phyloP scores from a whole-genome alignment of 345 rosid species.

The Kandelia obovata region DNA sequence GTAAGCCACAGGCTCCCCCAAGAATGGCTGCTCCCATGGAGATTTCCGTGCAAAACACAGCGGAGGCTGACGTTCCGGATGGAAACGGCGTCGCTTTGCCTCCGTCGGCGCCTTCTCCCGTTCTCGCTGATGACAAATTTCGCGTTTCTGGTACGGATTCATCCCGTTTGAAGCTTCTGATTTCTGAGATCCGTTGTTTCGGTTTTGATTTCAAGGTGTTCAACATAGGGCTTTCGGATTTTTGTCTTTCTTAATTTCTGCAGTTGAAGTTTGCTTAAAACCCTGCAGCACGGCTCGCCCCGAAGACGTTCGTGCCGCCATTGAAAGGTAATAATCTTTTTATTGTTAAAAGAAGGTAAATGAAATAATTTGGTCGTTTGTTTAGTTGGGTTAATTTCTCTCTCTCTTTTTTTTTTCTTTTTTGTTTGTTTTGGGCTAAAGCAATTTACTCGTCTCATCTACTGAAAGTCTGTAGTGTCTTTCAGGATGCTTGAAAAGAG shows the following conservation, averaged over 20 bases:
- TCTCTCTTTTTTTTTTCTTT: too few species aligned
- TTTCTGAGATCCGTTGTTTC: background rate
- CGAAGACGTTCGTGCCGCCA: slow-evolving; percentile 61
- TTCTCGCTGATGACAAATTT: slow-evolving; percentile 38
- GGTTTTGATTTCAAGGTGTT: background rate
- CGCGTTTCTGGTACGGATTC: slow-evolving; percentile 60
- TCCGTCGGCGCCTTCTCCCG: slow-evolving; percentile 29
- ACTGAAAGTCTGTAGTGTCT: background rate
- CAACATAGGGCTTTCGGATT: background rate
- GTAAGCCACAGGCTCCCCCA: too few species aligned
- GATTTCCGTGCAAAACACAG: background rate
- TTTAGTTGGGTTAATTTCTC: too few species aligned
- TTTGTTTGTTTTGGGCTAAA: too few species aligned
- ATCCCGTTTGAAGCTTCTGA: background rate
- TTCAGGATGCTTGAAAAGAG: slow-evolving; percentile 86
- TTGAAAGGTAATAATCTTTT: slow-evolving; percentile 48
- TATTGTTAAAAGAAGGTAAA: background rate
- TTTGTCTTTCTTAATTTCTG: background rate
- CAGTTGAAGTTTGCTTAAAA: slow-evolving; percentile 94
- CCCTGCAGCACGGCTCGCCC: slow-evolving; percentile 75
- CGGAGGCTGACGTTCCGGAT: background rate
- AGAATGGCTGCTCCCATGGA: slow-evolving; percentile 19
- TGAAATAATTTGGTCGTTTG: too few species aligned
- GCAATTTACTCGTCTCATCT: too few species aligned
- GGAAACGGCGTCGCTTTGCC: slow-evolving; percentile 1